Conservation (phyloP, 139 green algal genomes). For the Klebsormidium nitens region DNA sequence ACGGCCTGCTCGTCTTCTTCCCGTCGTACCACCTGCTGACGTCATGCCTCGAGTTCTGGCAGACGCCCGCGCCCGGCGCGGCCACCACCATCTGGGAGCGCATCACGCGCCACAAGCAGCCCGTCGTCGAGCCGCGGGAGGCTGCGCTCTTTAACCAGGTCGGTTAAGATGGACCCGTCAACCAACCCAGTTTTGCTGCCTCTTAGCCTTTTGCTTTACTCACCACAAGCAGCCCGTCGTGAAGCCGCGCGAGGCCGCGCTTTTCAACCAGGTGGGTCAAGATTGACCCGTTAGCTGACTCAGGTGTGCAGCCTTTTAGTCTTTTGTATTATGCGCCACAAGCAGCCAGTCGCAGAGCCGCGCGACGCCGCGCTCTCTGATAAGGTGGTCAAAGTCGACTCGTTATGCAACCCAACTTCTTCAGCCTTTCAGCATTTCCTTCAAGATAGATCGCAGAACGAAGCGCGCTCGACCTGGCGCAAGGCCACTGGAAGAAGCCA, state of each 20-base stretch:
- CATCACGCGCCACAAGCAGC: conserved; percentile 69
- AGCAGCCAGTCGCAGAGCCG: conserved; percentile 68
- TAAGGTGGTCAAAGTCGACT: not conserved
- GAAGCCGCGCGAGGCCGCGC: conserved; percentile 24
- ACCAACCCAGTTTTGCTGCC: conserved; percentile 18
- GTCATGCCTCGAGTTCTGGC: conserved; percentile 72
- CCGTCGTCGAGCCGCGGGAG: conserved; percentile 57
- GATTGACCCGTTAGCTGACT: conserved; percentile 5
- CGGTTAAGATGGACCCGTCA: not conserved
- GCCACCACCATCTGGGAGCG: conserved; percentile 67
- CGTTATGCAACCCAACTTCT: conserved; percentile 8
- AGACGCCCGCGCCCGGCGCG: conserved; percentile 16
- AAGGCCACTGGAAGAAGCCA: too few relatives aligned
- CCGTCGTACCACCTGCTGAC: conserved; percentile 65
- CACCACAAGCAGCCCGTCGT: conserved; percentile 74
- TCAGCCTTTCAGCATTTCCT: too few relatives aligned
- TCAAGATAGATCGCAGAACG: too few relatives aligned
- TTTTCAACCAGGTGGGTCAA: conserved; percentile 14
- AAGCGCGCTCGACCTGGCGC: too few relatives aligned
- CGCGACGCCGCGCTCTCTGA: conserved; percentile 17
- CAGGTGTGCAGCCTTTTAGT: too few relatives aligned
- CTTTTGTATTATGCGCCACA: conserved; percentile 67
- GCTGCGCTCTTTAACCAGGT: conserved; percentile 22
- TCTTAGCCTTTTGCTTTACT: too few relatives aligned
- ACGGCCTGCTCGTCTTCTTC: conserved; percentile 96